Evolutionary conservation across 148 eudicot genomes (phyloP), one percentile per base, ranked within the genome.

Genomic region (Chenopodium quinoa): DNA sequence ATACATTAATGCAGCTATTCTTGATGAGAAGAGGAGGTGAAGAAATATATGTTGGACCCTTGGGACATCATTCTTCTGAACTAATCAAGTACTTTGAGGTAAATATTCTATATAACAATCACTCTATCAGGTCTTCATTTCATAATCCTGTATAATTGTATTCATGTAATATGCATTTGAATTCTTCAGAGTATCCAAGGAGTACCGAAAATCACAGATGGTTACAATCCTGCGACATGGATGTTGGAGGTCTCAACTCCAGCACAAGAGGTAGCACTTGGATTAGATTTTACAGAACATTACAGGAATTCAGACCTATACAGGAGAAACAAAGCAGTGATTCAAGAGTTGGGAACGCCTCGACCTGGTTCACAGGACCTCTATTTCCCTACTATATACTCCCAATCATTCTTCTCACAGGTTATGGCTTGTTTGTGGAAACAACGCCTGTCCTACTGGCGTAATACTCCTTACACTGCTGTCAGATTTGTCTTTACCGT

Each of bases 341-440:
- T 92, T 46, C 80, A 71, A 47, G 93, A 90, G 71, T 67, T 91
- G 46, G 89, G 90, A 54, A 75, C 22, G 2, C 93, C 97, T 23
- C 79, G 77, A 4, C 92, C 91, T 10, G 93, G 93, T 31, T 81
- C 90, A 58, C 76, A 84, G 22, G 98, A 92, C 79, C 91, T 92
- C 9, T 67, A 85, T 71, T 94, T 91, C 79, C 69, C 84, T 1
- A 87, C 90, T 31, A 87, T 81, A 29, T 94, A 78, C 75, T 85
- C 97, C 9, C 97, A 91, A 47, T 78, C 91, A 5, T 90, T 92
- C 82, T 72, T 80, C 23, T 79, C 82, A 27, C 97, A 92, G 50
- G 88, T 89, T 60, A 16, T 79, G 69, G 95, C 95, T 69, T 92
- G 97, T 86, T 74, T 94, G 22, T 92, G 97, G 97, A 94, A 94